These are phyloP conservation scores for Claviceps purpurea DNA, from an alignment of 2,329 filamentous ascomycete genomes.

Conservation along the genomic window DNA sequence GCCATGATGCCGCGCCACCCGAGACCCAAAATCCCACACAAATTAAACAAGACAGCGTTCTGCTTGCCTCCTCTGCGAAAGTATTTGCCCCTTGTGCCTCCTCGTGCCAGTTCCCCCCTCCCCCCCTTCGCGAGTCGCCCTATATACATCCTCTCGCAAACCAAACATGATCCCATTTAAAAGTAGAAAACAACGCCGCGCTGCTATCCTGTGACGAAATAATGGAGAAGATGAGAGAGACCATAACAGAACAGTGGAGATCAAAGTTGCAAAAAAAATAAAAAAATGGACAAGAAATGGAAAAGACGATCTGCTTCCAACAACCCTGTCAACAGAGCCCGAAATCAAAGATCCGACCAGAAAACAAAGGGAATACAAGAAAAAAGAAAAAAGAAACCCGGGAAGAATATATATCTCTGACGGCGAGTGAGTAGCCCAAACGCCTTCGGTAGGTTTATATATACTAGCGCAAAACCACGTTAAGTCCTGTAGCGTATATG, in stretches of 20 bases:
- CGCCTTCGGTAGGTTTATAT: too few relatives aligned
- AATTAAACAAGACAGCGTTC: too few relatives aligned
- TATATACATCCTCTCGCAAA: too few relatives aligned
- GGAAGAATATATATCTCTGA: neutral
- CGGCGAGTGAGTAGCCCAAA: too few relatives aligned
- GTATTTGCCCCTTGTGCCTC: too few relatives aligned
- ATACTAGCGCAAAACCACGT: neutral
- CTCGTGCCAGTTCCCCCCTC: too few relatives aligned
- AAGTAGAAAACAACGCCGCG: conserved; percentile 8
- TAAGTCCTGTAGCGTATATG: too few relatives aligned
- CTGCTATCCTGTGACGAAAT: conserved; percentile 10
- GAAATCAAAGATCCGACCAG: neutral
- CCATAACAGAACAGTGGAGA: neutral
- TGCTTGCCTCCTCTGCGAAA: too few relatives aligned
- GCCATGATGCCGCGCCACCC: too few relatives aligned
- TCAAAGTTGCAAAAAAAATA: conserved; percentile 6
- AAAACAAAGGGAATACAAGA: neutral
- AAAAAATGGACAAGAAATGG: neutral
- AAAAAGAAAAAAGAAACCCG: neutral
- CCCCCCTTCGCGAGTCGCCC: too few relatives aligned
- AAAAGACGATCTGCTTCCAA: neutral
- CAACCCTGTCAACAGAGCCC: neutral
- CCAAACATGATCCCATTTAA: neutral
- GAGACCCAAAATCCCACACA: too few relatives aligned
- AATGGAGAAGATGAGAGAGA: neutral